phyloP scores from a whole-genome alignment of 805 yeast genomes.

The Candida sanyiensis region DNA sequence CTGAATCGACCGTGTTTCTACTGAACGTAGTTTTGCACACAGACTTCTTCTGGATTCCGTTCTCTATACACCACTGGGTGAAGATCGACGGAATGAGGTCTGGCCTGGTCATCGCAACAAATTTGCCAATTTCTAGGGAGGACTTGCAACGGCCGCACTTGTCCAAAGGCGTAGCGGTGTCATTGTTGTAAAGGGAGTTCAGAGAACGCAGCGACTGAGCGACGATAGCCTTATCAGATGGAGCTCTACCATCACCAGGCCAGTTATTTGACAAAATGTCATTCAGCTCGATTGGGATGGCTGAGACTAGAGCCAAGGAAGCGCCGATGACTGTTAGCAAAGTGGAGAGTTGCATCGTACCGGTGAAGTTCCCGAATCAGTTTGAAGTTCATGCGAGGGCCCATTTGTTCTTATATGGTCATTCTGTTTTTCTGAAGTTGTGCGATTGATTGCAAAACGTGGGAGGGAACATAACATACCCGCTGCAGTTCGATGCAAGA shows the following conservation, averaged over 20 bases:
- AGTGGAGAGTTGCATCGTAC: no score
- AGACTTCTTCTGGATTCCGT: conserved; percentile 22
- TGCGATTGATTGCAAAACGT: no score
- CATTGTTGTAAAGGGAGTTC: conserved; percentile 16
- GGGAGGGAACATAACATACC: no score
- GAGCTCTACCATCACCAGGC: conserved; percentile 8
- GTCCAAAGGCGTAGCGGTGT: conserved; percentile 10
- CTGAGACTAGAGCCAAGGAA: no score
- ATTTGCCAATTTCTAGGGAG: conserved; percentile 33
- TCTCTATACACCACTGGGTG: conserved; percentile 38
- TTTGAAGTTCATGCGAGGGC: no score
- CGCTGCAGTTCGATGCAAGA: no score
- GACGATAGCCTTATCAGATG: conserved; percentile 13
- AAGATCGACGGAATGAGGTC: conserved; percentile 37
- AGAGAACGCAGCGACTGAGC: conserved; percentile 13
- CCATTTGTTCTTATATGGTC: no score
- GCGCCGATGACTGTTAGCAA: no score
- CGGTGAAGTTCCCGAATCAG: no score
- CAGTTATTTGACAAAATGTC: background rate
- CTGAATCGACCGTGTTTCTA: conserved; percentile 33
- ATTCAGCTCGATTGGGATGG: background rate
- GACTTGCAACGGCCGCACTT: conserved; percentile 33
- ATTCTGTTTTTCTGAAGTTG: no score
- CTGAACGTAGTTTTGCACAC: conserved; percentile 31
- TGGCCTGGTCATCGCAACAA: conserved; percentile 34